Conservation (phyloP, 2,329 filamentous ascomycete species). For the Herpotrichia juniperi region DNA sequence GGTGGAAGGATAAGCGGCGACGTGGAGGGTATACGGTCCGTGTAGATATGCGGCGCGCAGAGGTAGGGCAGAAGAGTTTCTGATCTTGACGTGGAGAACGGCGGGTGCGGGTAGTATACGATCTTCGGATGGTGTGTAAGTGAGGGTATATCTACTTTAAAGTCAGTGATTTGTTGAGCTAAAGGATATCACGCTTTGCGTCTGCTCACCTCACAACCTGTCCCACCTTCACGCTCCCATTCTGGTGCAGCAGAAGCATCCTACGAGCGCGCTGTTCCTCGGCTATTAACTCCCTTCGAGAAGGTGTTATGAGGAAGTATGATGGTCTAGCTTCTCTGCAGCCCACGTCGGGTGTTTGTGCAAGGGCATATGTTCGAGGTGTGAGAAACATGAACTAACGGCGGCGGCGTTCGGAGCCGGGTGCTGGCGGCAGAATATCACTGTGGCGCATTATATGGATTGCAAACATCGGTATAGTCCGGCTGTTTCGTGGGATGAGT, state of each 20-base stretch:
- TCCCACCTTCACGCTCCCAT: constrained; percentile 90
- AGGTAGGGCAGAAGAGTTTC: constrained; percentile 88
- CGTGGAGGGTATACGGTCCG: constrained; percentile 89
- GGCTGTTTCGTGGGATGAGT: neutral
- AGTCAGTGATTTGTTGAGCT: neutral
- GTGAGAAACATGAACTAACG: constrained; percentile 48
- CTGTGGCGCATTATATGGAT: neutral
- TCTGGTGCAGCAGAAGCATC: constrained; percentile 92
- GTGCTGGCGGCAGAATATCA: neutral
- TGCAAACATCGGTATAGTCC: neutral
- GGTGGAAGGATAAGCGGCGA: constrained; percentile 80
- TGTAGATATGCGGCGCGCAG: constrained; percentile 95
- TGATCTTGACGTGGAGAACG: constrained; percentile 82
- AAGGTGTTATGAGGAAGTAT: constrained; percentile 39
- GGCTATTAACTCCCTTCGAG: constrained; percentile 39
- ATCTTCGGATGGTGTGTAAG: constrained; percentile 87
- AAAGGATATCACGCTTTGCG: neutral
- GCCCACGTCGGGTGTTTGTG: constrained; percentile 43
- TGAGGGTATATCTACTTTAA: constrained; percentile 72
- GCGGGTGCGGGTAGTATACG: constrained; percentile 87
- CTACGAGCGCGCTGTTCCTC: constrained; percentile 40
- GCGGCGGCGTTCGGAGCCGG: constrained; percentile 19
- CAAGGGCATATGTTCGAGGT: constrained; percentile 46
- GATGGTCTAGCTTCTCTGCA: constrained; percentile 34
- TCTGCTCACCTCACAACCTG: constrained; percentile 80